A percentile compares a stretch with the other conserved stretches of the same genome.
Evolutionary conservation across 2,329 filamentous ascomycete genomes (phyloP).

Genomic region (Bisporella sp.): DNA sequence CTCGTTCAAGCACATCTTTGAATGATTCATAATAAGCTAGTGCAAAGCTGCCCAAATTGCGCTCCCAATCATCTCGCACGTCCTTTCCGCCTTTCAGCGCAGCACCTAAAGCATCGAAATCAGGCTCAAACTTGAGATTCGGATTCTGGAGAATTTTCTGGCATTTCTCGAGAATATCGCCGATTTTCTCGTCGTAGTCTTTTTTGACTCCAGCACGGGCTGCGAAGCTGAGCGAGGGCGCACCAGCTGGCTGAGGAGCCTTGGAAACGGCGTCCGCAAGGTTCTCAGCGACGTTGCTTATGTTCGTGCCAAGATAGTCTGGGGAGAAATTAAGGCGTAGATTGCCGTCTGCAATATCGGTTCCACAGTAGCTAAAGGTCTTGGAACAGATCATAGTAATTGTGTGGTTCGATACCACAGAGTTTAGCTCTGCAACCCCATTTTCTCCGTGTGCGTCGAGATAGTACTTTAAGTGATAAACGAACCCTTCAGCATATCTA

Average conservation of each 20-base stretch:
- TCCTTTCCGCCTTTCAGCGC: conserved; percentile 32
- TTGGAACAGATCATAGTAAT: conserved; percentile 42
- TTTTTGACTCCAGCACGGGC: conserved; percentile 36
- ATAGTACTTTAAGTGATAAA: conserved; percentile 35
- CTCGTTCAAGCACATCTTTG: conserved; percentile 32
- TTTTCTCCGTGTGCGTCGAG: conserved; percentile 30
- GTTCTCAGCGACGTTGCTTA: conserved; percentile 29
- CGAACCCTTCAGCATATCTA: conserved; percentile 39
- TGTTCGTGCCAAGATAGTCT: conserved; percentile 38
- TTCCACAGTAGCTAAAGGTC: conserved; percentile 37
- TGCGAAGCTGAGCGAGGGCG: conserved; percentile 32
- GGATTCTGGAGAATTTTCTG: conserved; percentile 29
- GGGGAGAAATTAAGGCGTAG: conserved; percentile 42
- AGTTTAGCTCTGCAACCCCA: conserved; percentile 40
- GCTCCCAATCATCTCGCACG: conserved; percentile 36
- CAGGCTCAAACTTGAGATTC: conserved; percentile 39
- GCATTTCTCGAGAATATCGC: conserved; percentile 32
- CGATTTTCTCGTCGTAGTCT: conserved; percentile 38
- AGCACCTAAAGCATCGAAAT: conserved; percentile 38
- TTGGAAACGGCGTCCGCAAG: conserved; percentile 40
- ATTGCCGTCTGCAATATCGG: conserved; percentile 36
- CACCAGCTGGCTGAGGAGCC: conserved; percentile 28
- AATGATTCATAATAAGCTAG: conserved; percentile 39
- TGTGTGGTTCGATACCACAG: conserved; percentile 35
- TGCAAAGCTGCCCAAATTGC: conserved; percentile 34